Conservation (phyloP, 2,329 filamentous ascomycete species). For the Penicillium corylophilum region DNA sequence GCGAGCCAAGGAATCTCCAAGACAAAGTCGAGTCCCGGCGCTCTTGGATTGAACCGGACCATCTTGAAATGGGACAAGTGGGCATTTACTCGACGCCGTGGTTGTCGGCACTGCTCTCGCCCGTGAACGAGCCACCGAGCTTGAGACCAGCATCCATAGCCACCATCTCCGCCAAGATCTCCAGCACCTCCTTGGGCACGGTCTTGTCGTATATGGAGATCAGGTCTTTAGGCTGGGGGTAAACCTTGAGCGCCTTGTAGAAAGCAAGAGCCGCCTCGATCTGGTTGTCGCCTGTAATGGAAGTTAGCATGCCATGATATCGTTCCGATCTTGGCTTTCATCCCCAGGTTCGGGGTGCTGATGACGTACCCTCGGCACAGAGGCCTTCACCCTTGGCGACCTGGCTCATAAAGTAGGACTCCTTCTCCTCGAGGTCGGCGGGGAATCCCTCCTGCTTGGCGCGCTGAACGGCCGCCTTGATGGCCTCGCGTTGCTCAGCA, state of each 20-base stretch:
- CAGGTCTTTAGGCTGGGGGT: conserved; percentile 87
- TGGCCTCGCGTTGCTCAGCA: conserved; percentile 57
- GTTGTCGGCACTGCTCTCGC: conserved; percentile 34
- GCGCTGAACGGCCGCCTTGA: conserved; percentile 73
- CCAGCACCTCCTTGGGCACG: conserved; percentile 93
- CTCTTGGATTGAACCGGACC: neutral
- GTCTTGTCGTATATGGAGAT: conserved; percentile 99
- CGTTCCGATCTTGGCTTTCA: no score
- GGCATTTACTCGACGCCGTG: conserved; percentile 38
- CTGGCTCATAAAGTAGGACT: conserved; percentile 95
- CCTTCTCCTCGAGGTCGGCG: conserved; percentile 83
- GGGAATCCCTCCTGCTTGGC: conserved; percentile 93
- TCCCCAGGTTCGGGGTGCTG: neutral
- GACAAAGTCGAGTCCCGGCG: neutral
- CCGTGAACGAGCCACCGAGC: conserved; percentile 50
- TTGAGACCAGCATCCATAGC: conserved; percentile 77
- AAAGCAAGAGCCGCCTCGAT: conserved; percentile 90
- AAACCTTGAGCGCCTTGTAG: conserved; percentile 98
- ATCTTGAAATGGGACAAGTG: neutral
- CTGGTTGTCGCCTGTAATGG: conserved; percentile 37
- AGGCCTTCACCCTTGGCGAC: conserved; percentile 84
- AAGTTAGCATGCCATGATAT: conserved; percentile 1
- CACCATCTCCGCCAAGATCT: conserved; percentile 97
- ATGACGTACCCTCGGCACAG: conserved; percentile 71
- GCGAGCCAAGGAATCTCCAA: conserved; percentile 7